Evolutionary conservation across 257 asterid genomes (phyloP), one percentile per base, ranked within the genome.

Genomic region (Solanum paucissectum): DNA sequence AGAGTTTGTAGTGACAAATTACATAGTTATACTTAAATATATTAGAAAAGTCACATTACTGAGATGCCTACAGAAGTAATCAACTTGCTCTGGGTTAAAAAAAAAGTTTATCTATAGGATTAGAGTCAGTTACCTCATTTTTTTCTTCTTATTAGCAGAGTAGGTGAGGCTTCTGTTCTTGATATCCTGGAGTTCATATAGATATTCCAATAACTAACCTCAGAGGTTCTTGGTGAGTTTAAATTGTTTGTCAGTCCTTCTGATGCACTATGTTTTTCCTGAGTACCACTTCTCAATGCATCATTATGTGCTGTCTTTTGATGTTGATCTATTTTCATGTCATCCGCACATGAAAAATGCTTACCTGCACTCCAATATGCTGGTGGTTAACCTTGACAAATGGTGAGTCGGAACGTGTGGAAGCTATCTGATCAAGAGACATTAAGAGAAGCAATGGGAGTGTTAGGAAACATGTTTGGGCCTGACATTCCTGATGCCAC

Each of bases 281-380:
- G 82, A 74, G 7, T 36, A 74, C 79, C 34, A 33, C 34, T 33
- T 33, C 34, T 3, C 34, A 33, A 33, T 33, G 34, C 42, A 38
- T 38, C 21, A 7, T 72, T 29, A 60, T 83, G 25, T 44, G 55
- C 68, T 88, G 74, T 16, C 20, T 88, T 87, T 38, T 88, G 71
- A 74, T 88, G 64, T 58, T 21, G 27, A 58, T 58, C 55, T 88
- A 72, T 90, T 88, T 27, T 81, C 62, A 12, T 90, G 83, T 84
- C 81, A 88, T 68, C 94, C 95, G 99, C 98, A 95, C 94, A 94
- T 96, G 99, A 98, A 94, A 90, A 95, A 94, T 85, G 98, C 98
- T 12, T 95, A 94, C 85, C 98, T 98, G 4, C 96, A 94, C 10
- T 96, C 98, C 62, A 94, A 95, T 86, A 94, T 96, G 87, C 94